A percentile compares a stretch with the other conserved stretches of the same genome.
Conservation (phyloP, 2,329 filamentous ascomycete species). For the Claviceps spartinae region DNA sequence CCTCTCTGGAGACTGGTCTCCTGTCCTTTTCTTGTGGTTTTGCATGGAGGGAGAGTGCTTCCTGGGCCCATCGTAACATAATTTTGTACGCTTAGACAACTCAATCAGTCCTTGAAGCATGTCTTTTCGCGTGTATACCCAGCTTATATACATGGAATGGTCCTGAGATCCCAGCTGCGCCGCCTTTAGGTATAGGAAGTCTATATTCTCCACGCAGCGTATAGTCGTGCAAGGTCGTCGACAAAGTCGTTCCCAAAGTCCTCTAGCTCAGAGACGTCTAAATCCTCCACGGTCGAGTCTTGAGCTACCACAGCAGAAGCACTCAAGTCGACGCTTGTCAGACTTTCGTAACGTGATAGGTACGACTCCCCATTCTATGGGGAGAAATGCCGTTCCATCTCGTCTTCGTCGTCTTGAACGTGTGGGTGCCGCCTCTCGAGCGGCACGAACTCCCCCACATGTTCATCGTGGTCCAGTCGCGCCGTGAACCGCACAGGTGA, state of each 20-base stretch:
- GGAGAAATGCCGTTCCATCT: neutral
- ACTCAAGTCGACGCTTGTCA: slow-evolving; percentile 9
- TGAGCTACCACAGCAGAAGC: neutral
- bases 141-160: slow-evolving; percentile 1
- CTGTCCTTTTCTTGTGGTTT: neutral
- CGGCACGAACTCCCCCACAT: slow-evolving; percentile 4
- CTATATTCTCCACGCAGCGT: slow-evolving; percentile 12
- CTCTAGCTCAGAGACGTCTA: slow-evolving; percentile 13
- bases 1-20: neutral
- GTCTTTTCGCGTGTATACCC: neutral
- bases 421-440: neutral
- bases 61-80: slow-evolving; percentile 1
- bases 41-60: neutral
- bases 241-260: slow-evolving; percentile 17
- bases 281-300: neutral
- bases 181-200: neutral
- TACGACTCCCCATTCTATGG: slow-evolving; percentile 5
- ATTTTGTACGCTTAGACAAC: slow-evolving; percentile 1
- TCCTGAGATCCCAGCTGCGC: neutral
- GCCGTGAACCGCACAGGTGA: slow-evolving; percentile 4
- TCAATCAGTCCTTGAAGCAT: neutral
- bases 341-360: neutral
- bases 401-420: neutral
- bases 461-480: slow-evolving; percentile 4
- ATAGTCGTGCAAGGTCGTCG: slow-evolving; percentile 13